A percentile compares a stretch with the other conserved stretches of the same genome.
phyloP scores from a whole-genome alignment of 2,329 filamentous ascomycete genomes.

The Xylariaceae sp. region DNA sequence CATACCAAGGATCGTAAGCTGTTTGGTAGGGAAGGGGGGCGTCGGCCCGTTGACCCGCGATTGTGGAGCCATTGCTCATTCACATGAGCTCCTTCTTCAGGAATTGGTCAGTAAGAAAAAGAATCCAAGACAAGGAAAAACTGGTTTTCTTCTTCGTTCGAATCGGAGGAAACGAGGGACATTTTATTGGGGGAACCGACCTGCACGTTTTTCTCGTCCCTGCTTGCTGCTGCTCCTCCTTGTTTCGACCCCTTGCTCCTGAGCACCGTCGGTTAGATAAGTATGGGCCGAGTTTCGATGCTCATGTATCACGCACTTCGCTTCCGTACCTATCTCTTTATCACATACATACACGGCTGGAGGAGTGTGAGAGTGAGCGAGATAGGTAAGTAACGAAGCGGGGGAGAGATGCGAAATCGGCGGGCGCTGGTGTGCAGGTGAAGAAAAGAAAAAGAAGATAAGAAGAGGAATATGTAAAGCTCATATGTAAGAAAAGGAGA shows the following conservation, averaged over 20 bases:
- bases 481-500: no score
- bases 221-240: background rate
- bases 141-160: no score
- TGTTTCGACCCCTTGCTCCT: background rate
- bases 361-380: background rate
- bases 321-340: background rate
- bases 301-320: background rate
- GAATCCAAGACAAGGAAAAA: no score
- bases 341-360: background rate
- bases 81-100: background rate
- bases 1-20: slow-evolving; percentile 35
- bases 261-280: background rate
- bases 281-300: background rate
- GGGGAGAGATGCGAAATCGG: background rate
- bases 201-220: background rate
- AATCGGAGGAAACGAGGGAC: no score
- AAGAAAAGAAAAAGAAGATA: background rate
- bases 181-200: background rate
- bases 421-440: background rate
- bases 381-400: background rate
- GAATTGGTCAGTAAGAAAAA: background rate
- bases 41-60: slow-evolving; percentile 8
- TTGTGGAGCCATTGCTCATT: slow-evolving; percentile 12
- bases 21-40: slow-evolving; percentile 39
- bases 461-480: background rate